Conservation (phyloP, 2,329 filamentous ascomycete genomes). For the Cladophialophora exuberans region DNA sequence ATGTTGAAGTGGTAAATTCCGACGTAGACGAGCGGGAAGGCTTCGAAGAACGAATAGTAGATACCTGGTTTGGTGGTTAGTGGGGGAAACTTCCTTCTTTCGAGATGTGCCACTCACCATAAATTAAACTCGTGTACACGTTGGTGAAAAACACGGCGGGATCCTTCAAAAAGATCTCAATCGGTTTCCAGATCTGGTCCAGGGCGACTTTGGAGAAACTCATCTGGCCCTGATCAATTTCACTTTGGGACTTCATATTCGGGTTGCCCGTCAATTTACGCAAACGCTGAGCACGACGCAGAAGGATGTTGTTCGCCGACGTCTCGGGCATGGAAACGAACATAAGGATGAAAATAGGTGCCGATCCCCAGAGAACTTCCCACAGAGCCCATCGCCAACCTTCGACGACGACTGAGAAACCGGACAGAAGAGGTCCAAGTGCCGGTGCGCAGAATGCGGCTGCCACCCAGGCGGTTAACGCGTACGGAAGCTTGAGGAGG, state of each 20-base stretch:
- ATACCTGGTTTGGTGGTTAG: constrained; percentile 13
- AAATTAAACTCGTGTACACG: constrained; percentile 64
- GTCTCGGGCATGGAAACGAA: constrained; percentile 69
- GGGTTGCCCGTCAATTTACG: constrained; percentile 62
- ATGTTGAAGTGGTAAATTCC: constrained; percentile 63
- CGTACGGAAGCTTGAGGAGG: constrained; percentile 60
- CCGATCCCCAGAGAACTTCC: constrained; percentile 65
- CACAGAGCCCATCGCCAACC: constrained; percentile 63
- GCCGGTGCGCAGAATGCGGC: constrained; percentile 38
- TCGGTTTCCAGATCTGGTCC: constrained; percentile 63
- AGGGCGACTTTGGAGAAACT: constrained; percentile 50
- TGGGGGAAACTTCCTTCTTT: not conserved
- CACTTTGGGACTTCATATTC: constrained; percentile 62
- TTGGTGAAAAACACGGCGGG: constrained; percentile 66
- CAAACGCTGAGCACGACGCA: constrained; percentile 64
- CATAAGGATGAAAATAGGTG: constrained; percentile 63
- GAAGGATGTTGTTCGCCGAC: constrained; percentile 60
- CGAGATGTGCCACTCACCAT: constrained; percentile 27
- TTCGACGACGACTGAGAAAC: constrained; percentile 61
- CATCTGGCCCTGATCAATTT: constrained; percentile 65
- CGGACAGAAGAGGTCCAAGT: constrained; percentile 55
- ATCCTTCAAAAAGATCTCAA: constrained; percentile 63
- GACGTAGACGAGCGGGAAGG: constrained; percentile 67
- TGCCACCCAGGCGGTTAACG: constrained; percentile 63
- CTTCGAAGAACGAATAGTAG: constrained; percentile 63